Percentiles rank a stretch among this genome's conserved stretches.
Evolutionary conservation across 768 basidiomycete species (phyloP).

Genomic region (Hebeloma cylindrosporum): DNA sequence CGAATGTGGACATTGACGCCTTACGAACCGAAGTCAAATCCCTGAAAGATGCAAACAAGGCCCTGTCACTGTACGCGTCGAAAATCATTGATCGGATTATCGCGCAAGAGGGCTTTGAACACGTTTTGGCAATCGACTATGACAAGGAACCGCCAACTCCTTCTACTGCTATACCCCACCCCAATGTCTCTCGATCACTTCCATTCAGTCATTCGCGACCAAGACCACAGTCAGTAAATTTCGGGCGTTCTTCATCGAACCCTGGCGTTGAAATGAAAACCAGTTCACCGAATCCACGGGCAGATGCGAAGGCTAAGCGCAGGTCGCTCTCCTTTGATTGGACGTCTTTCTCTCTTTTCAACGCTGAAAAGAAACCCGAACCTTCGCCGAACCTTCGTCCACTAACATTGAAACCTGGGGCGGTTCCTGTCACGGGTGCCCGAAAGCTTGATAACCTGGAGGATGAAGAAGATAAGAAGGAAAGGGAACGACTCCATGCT

Average conservation of each 20-base stretch:
- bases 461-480: constrained; percentile 88
- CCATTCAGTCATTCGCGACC: constrained; percentile 40
- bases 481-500: constrained; percentile 84
- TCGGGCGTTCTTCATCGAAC: constrained; percentile 41
- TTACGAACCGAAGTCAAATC: constrained; percentile 86
- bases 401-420: constrained; percentile 70
- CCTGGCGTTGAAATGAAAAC: constrained; percentile 7
- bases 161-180: constrained; percentile 35
- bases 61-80: constrained; percentile 90
- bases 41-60: constrained; percentile 94
- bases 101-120: constrained; percentile 94
- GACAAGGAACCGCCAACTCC: constrained; percentile 58
- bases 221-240: constrained; percentile 61
- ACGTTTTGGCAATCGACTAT: constrained; percentile 92
- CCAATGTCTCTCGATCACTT: constrained; percentile 29
- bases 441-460: constrained; percentile 85
- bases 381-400: constrained; percentile 54
- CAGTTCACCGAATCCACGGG: constrained; percentile 12
- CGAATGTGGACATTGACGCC: constrained; percentile 61
- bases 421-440: constrained; percentile 53
- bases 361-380: constrained; percentile 65
- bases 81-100: constrained; percentile 99
- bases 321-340: constrained; percentile 85
- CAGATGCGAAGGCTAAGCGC: constrained; percentile 50
- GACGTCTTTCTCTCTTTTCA: constrained; percentile 76